Evolutionary conservation across 2,329 filamentous ascomycete species (phyloP), one percentile per base, ranked within the genome.

Genomic region (Alternaria postmessia): DNA sequence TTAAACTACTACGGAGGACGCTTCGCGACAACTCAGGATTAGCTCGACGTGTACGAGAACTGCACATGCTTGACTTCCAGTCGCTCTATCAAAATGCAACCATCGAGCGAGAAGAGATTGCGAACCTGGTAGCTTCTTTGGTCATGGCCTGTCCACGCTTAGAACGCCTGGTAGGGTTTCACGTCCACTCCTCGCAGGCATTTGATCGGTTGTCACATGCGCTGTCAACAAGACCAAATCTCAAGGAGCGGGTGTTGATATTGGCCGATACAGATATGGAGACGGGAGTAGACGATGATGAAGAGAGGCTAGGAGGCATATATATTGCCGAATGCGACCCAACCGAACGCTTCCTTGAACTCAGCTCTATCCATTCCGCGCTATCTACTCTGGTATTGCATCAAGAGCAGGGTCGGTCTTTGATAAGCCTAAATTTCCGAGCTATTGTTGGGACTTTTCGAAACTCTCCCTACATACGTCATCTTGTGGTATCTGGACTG

Each of bases 111-210:
- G 79, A 84, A 67, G 82, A 84, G 49, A 83, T 86, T 53, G 76
- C 83, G 43, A 82, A 86, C 58, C 60, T 84, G 18, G 73, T 87
- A 18, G 84, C 85, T 6, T 86, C 85, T 1, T 77, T 88, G 38
- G 83, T 88, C 32, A 86, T 87, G 82, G 81, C 82, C 3, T 88
- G 85, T 66, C 85, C 86, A 7, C 86, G 85, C 60, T 73, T 88
- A 22, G 85, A 88, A 72, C 80, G 81, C 26, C 73, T 88, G 7
- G 70, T 82, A 32, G 86, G 86, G 6, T 83, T 87, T 57, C 80
- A 82, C 49, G 75, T 84, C n/a, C 80, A 83, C 3, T 86, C 84
- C 65, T 79, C 80, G 39, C 83, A 86, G 58, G 78, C 83, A 34
- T 87, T 85, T 62, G 84, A 87, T 67, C 82, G 85, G 20, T 71